These are phyloP conservation scores for Pseudofabraea citricarpa DNA, from an alignment of 2,329 filamentous ascomycete genomes.

Conservation along the genomic window DNA sequence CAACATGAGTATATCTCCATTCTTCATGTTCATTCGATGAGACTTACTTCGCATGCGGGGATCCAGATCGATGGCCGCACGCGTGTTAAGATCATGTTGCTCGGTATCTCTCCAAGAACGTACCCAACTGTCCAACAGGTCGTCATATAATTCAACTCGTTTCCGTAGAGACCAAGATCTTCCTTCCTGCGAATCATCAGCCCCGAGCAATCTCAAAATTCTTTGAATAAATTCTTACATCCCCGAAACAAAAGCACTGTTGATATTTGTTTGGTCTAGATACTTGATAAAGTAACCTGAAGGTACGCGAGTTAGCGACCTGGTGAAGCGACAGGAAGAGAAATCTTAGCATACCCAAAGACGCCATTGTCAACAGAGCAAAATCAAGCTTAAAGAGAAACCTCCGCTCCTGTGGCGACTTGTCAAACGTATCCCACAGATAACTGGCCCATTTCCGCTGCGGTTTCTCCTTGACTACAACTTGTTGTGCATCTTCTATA, in stretches of 20 bases:
- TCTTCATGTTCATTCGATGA: not conserved
- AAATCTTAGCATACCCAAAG: not conserved
- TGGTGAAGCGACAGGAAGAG: not conserved
- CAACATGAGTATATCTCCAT: conserved; percentile 4
- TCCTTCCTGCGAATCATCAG: no score
- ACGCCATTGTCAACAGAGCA: conserved; percentile 29
- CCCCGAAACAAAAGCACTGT: conserved; percentile 16
- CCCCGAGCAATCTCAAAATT: no score
- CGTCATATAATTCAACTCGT: conserved; percentile 32
- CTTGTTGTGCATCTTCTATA: no score
- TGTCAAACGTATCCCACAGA: conserved; percentile 33
- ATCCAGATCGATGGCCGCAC: conserved; percentile 28
- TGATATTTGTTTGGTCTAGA: conserved; percentile 27
- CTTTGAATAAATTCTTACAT: no score
- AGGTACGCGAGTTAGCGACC: conserved; percentile 8
- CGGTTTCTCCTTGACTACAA: conserved; percentile 15
- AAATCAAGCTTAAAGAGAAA: conserved; percentile 32
- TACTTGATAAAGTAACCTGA: conserved; percentile 34
- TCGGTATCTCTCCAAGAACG: conserved; percentile 44
- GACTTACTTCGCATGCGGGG: conserved; percentile 9
- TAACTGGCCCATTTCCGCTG: conserved; percentile 31
- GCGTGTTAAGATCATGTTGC: conserved; percentile 44
- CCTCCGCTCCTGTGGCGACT: conserved; percentile 27
- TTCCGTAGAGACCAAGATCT: conserved; percentile 42
- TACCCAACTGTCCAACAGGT: conserved; percentile 37